A percentile compares a stretch with the other conserved stretches of the same genome.
These are phyloP conservation scores for Kluyveromyces wickerhamii DNA, from an alignment of 805 yeast species.

Conservation along the genomic window DNA sequence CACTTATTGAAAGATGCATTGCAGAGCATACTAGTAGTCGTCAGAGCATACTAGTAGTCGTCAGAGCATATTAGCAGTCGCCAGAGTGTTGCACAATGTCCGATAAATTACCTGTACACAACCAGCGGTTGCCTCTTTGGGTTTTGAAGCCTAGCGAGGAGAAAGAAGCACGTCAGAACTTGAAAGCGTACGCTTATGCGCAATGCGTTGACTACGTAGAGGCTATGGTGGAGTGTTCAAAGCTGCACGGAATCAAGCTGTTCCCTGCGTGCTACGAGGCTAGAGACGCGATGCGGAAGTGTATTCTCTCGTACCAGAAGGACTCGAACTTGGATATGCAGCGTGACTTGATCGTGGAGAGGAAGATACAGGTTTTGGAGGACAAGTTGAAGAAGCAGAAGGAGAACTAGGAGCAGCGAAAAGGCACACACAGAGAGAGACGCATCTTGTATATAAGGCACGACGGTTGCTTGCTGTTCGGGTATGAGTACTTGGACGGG, in stretches of 20 bases:
- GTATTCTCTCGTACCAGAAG: constrained; percentile 54
- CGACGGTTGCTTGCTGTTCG: no score
- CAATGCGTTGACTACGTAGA: constrained; percentile 63
- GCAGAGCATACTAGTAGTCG: no score
- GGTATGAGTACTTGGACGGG: no score
- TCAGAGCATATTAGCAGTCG: no score
- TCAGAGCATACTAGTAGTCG: no score
- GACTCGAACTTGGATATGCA: constrained; percentile 56
- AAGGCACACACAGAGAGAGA: no score
- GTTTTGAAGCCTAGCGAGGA: constrained; percentile 71
- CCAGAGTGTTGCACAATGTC: no score
- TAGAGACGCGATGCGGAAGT: constrained; percentile 50
- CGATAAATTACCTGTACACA: constrained; percentile 13
- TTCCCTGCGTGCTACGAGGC: constrained; percentile 58
- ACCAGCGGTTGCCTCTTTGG: constrained; percentile 56
- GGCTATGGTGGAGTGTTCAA: constrained; percentile 58
- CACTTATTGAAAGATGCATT: no score
- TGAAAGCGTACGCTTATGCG: constrained; percentile 60
- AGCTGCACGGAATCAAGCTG: constrained; percentile 52
- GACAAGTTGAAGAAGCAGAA: constrained; percentile 11
- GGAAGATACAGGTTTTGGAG: constrained; percentile 40
- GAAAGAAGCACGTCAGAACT: constrained; percentile 58
- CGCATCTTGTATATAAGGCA: no score
- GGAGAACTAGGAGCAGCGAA: no score
- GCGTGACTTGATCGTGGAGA: constrained; percentile 53